phyloP scores from a whole-genome alignment of 441 rosid genomes.

The Dalechampia spathulata region DNA sequence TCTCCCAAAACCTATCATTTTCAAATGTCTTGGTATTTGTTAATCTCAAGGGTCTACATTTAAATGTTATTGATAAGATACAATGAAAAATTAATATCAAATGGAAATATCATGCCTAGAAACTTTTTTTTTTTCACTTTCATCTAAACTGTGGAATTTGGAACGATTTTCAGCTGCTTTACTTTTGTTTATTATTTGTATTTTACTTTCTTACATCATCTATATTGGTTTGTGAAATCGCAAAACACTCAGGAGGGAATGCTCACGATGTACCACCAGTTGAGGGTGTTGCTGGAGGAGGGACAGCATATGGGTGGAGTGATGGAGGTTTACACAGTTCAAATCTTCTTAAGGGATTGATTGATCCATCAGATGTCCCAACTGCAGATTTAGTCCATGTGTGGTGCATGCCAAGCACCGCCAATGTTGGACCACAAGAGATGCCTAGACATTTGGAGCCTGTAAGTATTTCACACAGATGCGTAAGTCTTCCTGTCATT shows the following conservation, averaged over 20 bases:
- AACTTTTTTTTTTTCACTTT: no score
- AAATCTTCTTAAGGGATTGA: conserved; percentile 37
- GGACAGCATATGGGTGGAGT: conserved; percentile 91
- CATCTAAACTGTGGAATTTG: neutral
- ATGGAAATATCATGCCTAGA: no score
- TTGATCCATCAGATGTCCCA: conserved; percentile 56
- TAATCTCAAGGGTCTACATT: no score
- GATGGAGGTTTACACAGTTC: conserved; percentile 41
- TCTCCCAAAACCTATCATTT: no score
- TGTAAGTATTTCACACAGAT: no score
- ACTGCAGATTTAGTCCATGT: conserved; percentile 68
- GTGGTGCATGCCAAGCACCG: conserved; percentile 90
- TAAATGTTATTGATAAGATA: no score
- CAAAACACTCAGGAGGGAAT: conserved; percentile 26
- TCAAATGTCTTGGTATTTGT: no score
- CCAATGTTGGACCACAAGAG: conserved; percentile 77
- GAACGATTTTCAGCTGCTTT: no score
- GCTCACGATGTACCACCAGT: conserved; percentile 72
- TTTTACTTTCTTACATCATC: no score
- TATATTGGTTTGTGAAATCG: neutral
- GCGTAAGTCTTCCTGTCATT: neutral
- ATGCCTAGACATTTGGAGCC: conserved; percentile 70
- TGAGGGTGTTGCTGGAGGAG: conserved; percentile 97
- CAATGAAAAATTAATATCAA: no score
- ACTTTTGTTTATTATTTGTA: no score